Evolutionary conservation across 2,329 filamentous ascomycete genomes (phyloP), one percentile per base, ranked within the genome.

Genomic region (Lachnellula cervina): DNA sequence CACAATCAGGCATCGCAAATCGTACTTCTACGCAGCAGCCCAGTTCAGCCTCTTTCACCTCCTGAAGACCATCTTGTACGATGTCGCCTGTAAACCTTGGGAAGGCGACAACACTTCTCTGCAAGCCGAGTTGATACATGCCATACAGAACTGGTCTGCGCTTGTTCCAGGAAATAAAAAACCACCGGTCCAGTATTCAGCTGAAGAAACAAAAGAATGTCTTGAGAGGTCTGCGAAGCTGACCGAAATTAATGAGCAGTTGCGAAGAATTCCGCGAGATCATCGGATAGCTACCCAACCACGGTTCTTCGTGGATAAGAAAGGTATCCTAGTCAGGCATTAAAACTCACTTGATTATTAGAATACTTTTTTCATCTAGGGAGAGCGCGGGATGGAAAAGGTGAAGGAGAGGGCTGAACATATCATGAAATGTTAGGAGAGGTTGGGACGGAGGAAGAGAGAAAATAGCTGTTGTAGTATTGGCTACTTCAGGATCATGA

Each of bases 51-150:
- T 23, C 21, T 3, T n/a, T n/a, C n/a, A n/a, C n/a, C n/a, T 60
- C 46, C 53, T 62, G 54, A 61, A 56, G 43, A 62, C 52, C 49
- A 56, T 55, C 52, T 52, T 62, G 42, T 63, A 62, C 40, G 54
- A 60, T 49, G 56, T 28, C 51, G 59, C 57, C 56, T 21, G 51
- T 35, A 50, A 50, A 42, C 59, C 59, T 48, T 63, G 57, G 61
- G 61, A 63, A 51, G 61, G 61, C 44, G 61, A 60, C 52, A 62
- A 61, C 55, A 59, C 57, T 38, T 59, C 61, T 16, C 57, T 63
- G 23, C 52, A 63, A 57, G 55, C 57, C n/a, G 52, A 63, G 34
- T 57, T 62, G 40, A 61, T 63, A 21, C 53, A 44, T 44, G 59
- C 53, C 43, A 6, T 63, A 38, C 34, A 34, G 42, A 28, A 62